Evolutionary conservation across 192 early-diverging fungal species (phyloP), one percentile per base, ranked within the genome.

Genomic region (Coemansia sp.): DNA sequence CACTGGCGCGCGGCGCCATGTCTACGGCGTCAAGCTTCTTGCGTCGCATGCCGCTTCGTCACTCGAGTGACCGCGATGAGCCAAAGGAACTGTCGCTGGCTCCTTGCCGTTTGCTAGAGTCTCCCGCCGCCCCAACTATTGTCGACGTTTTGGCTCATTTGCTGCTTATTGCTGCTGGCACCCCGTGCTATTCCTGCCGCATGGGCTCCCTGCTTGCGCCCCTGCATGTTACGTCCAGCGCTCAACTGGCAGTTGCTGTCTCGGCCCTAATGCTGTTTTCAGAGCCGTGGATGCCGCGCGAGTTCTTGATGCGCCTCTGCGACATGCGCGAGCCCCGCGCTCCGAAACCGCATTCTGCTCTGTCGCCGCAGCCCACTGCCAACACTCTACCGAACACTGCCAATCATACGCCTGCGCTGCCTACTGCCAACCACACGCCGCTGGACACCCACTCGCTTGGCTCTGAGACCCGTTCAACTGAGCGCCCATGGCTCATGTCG

Each of bases 251-350:
- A 2, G 77, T 80, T n/a, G 29, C 61, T 6, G 61, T 74, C n/a
- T 23, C 77, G 5, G 52, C 68, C 1, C 29, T 59, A 11, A 54
- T 80, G 60, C 22, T 80, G 54, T 80, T 80, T 52, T 59, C 68
- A 7, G 77, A 80, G 38, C 77, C 71, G 14, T 80, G 77, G 77
- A 60, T 80, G 48, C 77, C 77, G 13, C 65, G 66, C 54, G 77
- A 74, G 60, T 67, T 74, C 23, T 57, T 80, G 27, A 50, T 45
- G 16, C 67, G 77, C 18, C 54, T 80, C 26, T 70, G 71, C 53
- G 71, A 74, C 49, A 49, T 80, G 61, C 77, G 77, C 43, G 77
- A 80, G 59, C 71, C 71, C 14, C 66, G 77, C 5, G 3, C 48
- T 13, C 35, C 62, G 11, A 74, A 58, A 47, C 55, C 66, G 50